phyloP scores from a whole-genome alignment of 352 stramenopile species.

The Phytophthora cryptogea region DNA sequence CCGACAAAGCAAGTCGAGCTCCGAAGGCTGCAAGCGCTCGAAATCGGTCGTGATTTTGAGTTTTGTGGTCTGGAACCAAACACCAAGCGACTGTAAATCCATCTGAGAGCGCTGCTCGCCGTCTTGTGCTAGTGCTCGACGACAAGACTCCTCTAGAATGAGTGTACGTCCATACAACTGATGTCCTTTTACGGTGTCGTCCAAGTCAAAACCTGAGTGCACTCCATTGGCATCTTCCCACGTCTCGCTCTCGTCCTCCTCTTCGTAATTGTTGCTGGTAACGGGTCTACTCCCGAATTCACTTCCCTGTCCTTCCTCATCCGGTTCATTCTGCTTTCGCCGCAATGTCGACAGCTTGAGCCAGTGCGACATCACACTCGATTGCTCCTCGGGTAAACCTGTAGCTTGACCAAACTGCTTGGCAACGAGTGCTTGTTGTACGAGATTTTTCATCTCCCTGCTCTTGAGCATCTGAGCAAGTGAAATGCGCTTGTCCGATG shows the following conservation, averaged over 20 bases:
- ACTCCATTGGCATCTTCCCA: conserved; percentile 39
- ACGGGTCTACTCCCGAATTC: background rate
- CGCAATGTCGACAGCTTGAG: conserved; percentile 51
- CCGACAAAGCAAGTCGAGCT: conserved; percentile 67
- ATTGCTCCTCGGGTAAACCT: conserved; percentile 30
- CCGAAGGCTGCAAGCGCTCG: conserved; percentile 53
- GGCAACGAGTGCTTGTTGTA: conserved; percentile 51
- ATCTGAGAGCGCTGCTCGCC: conserved; percentile 59
- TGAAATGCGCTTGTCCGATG: conserved; percentile 35
- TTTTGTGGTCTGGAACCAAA: conserved; percentile 79
- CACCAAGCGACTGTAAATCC: conserved; percentile 65
- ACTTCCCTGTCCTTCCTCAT: conserved; percentile 14
- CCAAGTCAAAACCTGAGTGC: conserved; percentile 52
- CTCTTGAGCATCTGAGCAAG: conserved; percentile 59
- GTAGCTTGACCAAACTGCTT: conserved; percentile 10
- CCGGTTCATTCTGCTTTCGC: conserved; percentile 24
- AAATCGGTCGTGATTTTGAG: conserved; percentile 81
- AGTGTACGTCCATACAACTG: conserved; percentile 65
- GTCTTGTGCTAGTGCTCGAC: conserved; percentile 50
- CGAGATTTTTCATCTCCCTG: conserved; percentile 62
- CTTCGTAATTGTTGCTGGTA: conserved; percentile 16
- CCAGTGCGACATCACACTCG: conserved; percentile 67
- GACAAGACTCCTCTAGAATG: conserved; percentile 72
- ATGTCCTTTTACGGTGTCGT: conserved; percentile 24
- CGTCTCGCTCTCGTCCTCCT: conserved; percentile 20